Conservation (phyloP, 1,284 basidiomycete species). For the Rhodotorula sp. region DNA sequence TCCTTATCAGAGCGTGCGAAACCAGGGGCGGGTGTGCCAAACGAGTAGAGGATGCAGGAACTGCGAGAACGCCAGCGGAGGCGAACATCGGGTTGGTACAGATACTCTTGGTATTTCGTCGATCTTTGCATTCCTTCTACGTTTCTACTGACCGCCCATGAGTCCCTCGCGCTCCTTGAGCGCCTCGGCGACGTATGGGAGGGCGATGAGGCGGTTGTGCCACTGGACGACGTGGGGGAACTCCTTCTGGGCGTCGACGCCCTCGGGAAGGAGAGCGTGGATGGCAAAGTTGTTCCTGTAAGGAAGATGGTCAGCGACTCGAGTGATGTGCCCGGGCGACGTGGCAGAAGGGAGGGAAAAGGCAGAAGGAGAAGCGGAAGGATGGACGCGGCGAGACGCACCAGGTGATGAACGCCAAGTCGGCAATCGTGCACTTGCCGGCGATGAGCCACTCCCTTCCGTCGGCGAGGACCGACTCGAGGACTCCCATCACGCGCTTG, state of each 20-base stretch:
- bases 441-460: slow-evolving; percentile 34
- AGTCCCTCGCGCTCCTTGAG: slow-evolving; percentile 20
- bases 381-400: neutral
- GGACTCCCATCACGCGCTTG: slow-evolving; percentile 47
- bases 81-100: neutral
- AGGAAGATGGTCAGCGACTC: too few species aligned
- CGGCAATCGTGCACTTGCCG: slow-evolving; percentile 38
- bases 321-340: too few species aligned
- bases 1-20: too few species aligned
- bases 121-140: neutral
- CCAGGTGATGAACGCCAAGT: slow-evolving; percentile 37
- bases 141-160: neutral
- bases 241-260: slow-evolving; percentile 19
- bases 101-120: neutral
- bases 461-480: slow-evolving; percentile 44
- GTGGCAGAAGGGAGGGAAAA: neutral
- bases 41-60: too few species aligned
- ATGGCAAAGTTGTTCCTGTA: slow-evolving; percentile 28
- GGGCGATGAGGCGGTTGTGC: slow-evolving; percentile 20
- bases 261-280: slow-evolving; percentile 28
- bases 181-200: slow-evolving; percentile 30
- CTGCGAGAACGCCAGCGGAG: too few species aligned
- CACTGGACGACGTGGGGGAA: slow-evolving; percentile 29
- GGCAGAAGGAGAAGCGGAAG: neutral
- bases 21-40: too few species aligned